Evolutionary conservation across 169 alveolate species (phyloP).

Genomic region (Plasmodium billcollinsi): DNA sequence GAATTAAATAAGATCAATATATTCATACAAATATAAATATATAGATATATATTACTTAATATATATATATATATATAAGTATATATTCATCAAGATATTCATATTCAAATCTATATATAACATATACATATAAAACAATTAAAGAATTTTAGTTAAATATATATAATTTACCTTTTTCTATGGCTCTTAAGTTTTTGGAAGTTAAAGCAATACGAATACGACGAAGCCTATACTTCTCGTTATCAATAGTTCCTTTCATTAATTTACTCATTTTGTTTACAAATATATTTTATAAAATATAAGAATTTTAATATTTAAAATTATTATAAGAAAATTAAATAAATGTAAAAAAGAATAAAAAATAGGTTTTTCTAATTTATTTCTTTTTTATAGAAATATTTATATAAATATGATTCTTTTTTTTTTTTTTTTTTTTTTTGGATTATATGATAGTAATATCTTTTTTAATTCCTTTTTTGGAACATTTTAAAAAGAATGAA

Average conservation of each 20-base stretch:
- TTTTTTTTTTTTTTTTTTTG: not conserved
- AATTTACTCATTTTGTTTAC: conserved; percentile 82
- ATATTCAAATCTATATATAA: conserved; percentile 1
- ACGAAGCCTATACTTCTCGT: conserved; percentile 92
- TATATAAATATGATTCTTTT: not conserved
- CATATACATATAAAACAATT: not conserved
- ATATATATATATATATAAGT: no score
- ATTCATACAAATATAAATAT: not conserved
- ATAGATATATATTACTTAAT: not conserved
- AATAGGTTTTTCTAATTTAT: conserved; percentile 1
- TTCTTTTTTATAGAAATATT: conserved; percentile 37
- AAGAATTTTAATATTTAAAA: conserved; percentile 1
- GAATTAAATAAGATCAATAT: no score
- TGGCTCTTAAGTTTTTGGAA: conserved; percentile 91
- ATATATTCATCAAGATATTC: no score
- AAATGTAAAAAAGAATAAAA: conserved; percentile 10
- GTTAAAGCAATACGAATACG: conserved; percentile 94
- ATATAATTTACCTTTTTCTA: conserved; percentile 88
- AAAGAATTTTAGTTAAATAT: not conserved
- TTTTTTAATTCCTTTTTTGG: conserved; percentile 40
- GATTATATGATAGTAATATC: not conserved
- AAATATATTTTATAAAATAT: conserved; percentile 21
- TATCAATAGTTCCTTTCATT: conserved; percentile 88
- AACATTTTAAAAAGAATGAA: conserved; percentile 45
- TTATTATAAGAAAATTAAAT: no score